A percentile compares a stretch with the other conserved stretches of the same genome.
Conservation (phyloP, 495 filamentous ascomycete species). For the Wilcoxina mikolae region DNA sequence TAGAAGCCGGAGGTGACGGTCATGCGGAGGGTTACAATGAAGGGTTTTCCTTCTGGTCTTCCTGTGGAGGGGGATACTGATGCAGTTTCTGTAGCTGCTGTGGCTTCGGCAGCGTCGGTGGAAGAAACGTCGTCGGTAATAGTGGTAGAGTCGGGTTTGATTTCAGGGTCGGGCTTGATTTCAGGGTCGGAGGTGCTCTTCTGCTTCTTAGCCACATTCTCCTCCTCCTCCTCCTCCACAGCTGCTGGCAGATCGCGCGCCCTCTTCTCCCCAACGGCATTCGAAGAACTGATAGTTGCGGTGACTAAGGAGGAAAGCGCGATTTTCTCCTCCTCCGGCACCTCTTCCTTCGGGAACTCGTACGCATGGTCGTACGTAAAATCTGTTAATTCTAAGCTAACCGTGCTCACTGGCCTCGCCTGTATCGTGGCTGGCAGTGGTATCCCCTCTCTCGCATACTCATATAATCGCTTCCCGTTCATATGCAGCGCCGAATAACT, state of each 20-base stretch:
- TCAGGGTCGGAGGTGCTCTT: slow-evolving; percentile 44
- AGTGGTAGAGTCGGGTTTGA: slow-evolving; percentile 11
- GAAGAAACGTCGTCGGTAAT: too few species aligned
- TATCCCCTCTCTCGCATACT: slow-evolving; percentile 85
- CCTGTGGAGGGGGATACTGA: slow-evolving; percentile 9
- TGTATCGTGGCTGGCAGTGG: slow-evolving; percentile 71
- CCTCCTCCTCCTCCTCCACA: slow-evolving; percentile 40
- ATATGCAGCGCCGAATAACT: slow-evolving; percentile 74
- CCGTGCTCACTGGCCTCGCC: slow-evolving; percentile 58
- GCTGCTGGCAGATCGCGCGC: slow-evolving; percentile 21
- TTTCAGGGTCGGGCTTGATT: slow-evolving; percentile 3
- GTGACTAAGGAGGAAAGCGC: slow-evolving; percentile 41
- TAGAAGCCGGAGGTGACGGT: slow-evolving; percentile 95
- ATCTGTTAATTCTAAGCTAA: slow-evolving; percentile 62
- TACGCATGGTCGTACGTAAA: slow-evolving; percentile 59
- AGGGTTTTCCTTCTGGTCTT: slow-evolving; percentile 28
- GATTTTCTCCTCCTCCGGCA: slow-evolving; percentile 51
- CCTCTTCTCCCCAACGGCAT: slow-evolving; percentile 24
- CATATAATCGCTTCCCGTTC: slow-evolving; percentile 80
- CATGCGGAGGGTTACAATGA: slow-evolving; percentile 71
- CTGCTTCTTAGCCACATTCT: slow-evolving; percentile 57
- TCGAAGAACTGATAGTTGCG: slow-evolving; percentile 5
- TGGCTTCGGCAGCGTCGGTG: slow-evolving; percentile 19
- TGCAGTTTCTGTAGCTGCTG: slow-evolving; percentile 25
- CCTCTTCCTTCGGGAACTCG: slow-evolving; percentile 60